A percentile compares a stretch with the other conserved stretches of the same genome.
Conservation (phyloP, 2,329 filamentous ascomycete genomes). For the Immersiporthe knoxdaviesiana region DNA sequence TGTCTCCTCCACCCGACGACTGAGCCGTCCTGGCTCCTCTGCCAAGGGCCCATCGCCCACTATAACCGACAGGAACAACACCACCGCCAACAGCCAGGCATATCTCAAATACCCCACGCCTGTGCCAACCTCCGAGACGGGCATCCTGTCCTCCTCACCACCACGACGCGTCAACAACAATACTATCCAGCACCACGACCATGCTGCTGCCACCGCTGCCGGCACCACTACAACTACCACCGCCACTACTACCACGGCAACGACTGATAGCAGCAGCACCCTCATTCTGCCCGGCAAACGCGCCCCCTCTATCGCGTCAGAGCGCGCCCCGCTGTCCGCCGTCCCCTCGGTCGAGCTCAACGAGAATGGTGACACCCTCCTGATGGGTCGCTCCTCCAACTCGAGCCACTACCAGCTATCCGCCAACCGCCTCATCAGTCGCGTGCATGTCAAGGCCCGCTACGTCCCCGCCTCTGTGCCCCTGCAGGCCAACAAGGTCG, state of each 20-base stretch:
- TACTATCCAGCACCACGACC: background rate
- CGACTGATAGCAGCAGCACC: background rate
- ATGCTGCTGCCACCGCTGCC: conserved; percentile 21
- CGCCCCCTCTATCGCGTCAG: conserved; percentile 67
- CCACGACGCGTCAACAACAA: conserved; percentile 52
- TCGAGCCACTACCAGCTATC: conserved; percentile 96
- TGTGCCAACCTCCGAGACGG: conserved; percentile 89
- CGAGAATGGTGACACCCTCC: conserved; percentile 77
- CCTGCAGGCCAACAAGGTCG: conserved; percentile 73
- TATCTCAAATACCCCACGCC: conserved; percentile 86
- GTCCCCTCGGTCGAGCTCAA: conserved; percentile 83
- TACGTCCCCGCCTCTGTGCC: conserved; percentile 73
- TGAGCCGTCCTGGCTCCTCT: conserved; percentile 48
- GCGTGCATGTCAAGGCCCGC: conserved; percentile 86
- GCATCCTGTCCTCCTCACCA: conserved; percentile 86
- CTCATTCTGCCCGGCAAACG: conserved; percentile 49
- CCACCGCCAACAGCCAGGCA: conserved; percentile 37
- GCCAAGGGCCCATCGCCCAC: conserved; percentile 34
- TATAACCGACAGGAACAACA: conserved; percentile 1
- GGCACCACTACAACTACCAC: conserved; percentile 29
- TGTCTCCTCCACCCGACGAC: conserved; percentile 65
- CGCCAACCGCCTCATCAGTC: conserved; percentile 87
- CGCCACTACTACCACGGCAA: conserved; percentile 27
- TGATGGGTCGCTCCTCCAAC: conserved; percentile 92
- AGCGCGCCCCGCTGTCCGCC: conserved; percentile 79